phyloP scores from a whole-genome alignment of 2,329 filamentous ascomycete genomes.

The Epichloe aotearoae region DNA sequence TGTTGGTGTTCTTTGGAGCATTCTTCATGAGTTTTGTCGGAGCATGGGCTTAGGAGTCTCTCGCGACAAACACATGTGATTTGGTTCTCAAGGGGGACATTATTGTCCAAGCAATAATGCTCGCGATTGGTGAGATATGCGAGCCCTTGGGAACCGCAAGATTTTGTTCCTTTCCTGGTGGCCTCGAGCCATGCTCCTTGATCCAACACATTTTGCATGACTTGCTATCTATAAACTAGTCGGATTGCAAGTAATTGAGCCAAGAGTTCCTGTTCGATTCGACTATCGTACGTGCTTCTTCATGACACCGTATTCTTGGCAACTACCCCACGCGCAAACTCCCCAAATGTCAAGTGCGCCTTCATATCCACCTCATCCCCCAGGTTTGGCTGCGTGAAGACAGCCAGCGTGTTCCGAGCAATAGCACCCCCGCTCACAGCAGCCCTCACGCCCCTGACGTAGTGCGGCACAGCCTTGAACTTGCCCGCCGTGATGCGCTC shows the following conservation, averaged over 20 bases:
- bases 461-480: conserved; percentile 93
- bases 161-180: neutral
- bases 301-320: conserved; percentile 42
- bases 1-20: conserved; percentile 45
- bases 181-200: neutral
- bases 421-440: conserved; percentile 39
- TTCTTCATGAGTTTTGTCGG: conserved; percentile 51
- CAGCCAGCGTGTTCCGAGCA: conserved; percentile 78
- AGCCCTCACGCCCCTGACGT: conserved; percentile 64
- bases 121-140: neutral
- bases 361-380: conserved; percentile 60
- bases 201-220: too few relatives aligned
- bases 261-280: too few relatives aligned
- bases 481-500: conserved; percentile 82
- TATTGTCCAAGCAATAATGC: neutral
- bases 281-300: neutral
- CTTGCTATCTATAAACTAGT: too few relatives aligned
- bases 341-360: conserved; percentile 56
- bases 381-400: conserved; percentile 94
- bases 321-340: conserved; percentile 54
- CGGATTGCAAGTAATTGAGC: too few relatives aligned
- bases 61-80: neutral
- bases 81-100: neutral
- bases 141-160: neutral
- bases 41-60: conserved; percentile 39